phyloP scores from a whole-genome alignment of 371 early-diverging fungal genomes.

The Mucor plumbeus region DNA sequence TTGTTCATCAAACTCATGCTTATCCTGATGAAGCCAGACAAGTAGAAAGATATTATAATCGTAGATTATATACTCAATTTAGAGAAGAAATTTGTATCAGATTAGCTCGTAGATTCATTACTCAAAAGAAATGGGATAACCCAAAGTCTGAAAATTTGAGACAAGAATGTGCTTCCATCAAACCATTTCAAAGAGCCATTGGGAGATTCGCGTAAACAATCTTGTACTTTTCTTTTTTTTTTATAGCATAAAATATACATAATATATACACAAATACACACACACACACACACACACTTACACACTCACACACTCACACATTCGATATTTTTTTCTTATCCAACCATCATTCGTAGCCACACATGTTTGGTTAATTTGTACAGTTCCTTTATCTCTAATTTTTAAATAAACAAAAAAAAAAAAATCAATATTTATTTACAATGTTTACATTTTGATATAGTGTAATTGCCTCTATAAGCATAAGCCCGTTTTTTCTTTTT shows the following conservation, averaged over 20 bases:
- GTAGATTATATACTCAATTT: constrained; percentile 59
- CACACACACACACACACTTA: neutral
- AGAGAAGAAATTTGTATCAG: constrained; percentile 66
- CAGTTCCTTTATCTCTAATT: constrained; percentile 4
- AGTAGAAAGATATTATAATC: constrained; percentile 65
- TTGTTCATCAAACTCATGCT: constrained; percentile 67
- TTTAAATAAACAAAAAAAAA: neutral
- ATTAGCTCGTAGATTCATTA: constrained; percentile 58
- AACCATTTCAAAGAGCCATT: constrained; percentile 35
- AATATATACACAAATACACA: neutral
- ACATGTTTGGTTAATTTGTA: constrained; percentile 9
- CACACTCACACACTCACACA: neutral
- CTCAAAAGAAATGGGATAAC: constrained; percentile 54
- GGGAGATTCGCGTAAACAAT: constrained; percentile 25
- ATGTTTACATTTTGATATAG: neutral
- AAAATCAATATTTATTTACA: constrained; percentile 1
- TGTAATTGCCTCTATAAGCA: neutral
- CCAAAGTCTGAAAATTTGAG: constrained; percentile 51
- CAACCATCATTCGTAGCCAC: constrained; percentile 5
- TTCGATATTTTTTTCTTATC: neutral
- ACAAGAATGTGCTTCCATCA: constrained; percentile 47
- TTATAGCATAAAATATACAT: constrained; percentile 10
- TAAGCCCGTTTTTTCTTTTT: constrained; percentile 1
- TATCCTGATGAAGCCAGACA: constrained; percentile 61
- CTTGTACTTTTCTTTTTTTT: constrained; percentile 1